Evolutionary conservation across 2,329 filamentous ascomycete species (phyloP).

Genomic region (Onygena corvina): DNA sequence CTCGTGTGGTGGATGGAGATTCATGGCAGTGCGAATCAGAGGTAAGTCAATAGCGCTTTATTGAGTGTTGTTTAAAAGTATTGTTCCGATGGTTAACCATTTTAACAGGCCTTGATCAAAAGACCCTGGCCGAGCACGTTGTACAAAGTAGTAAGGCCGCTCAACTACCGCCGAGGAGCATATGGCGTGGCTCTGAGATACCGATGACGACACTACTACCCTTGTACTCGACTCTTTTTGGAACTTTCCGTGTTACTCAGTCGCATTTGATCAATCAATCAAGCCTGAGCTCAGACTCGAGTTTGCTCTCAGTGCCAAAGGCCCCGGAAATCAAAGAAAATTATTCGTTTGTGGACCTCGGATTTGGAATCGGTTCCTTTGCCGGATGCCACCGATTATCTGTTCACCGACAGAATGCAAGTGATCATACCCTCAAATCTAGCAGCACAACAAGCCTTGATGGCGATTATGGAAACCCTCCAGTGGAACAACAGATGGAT

Average conservation of each 20-base stretch:
- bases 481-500: not conserved
- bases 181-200: conserved; percentile 9
- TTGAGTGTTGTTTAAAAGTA: too few species aligned
- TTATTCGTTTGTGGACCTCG: conserved; percentile 12
- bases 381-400: conserved; percentile 13
- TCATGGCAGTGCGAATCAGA: conserved; percentile 9
- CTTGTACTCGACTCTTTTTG: conserved; percentile 10
- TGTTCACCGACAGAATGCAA: conserved; percentile 2
- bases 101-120: not conserved
- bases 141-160: not conserved
- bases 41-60: too few species aligned
- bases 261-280: not conserved
- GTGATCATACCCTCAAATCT: not conserved
- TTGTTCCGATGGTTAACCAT: not conserved
- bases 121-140: too few species aligned
- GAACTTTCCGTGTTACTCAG: conserved; percentile 11
- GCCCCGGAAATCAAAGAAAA: too few species aligned
- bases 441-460: not conserved
- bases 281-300: not conserved
- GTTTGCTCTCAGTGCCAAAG: not conserved
- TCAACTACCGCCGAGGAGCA: not conserved
- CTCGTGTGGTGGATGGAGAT: not conserved
- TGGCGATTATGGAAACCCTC: not conserved
- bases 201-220: conserved; percentile 9
- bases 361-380: conserved; percentile 8